Conservation (phyloP, 2,329 filamentous ascomycete genomes). For the Gaeumannomyces tritici region DNA sequence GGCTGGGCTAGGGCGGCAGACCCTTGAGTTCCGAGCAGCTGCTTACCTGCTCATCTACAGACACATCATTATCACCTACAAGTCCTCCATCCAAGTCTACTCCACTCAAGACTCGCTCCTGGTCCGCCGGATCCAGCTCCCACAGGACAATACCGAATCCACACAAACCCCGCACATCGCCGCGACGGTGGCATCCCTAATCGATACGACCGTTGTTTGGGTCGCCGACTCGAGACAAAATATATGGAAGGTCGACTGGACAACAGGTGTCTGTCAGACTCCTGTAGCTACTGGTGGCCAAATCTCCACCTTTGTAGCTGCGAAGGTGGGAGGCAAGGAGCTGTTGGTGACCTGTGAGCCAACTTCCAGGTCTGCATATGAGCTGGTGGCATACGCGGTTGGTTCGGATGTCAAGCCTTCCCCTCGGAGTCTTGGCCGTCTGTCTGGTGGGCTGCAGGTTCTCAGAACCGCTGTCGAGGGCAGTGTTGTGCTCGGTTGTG, state of each 20-base stretch:
- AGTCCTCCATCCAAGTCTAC: constrained; percentile 70
- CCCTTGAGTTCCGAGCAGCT: constrained; percentile 6
- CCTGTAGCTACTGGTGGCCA: background rate
- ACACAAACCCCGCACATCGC: constrained; percentile 23
- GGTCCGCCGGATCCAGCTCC: constrained; percentile 57
- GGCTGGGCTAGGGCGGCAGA: background rate
- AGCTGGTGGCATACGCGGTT: constrained; percentile 37
- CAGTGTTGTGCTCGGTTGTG: background rate
- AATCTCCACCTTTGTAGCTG: background rate
- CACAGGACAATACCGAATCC: constrained; percentile 9
- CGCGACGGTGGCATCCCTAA: constrained; percentile 29
- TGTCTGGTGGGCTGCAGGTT: constrained; percentile 1
- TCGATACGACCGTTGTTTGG: constrained; percentile 41
- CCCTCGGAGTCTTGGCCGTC: constrained; percentile 5
- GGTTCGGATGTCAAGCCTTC: constrained; percentile 8
- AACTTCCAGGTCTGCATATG: constrained; percentile 21
- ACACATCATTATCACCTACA: constrained; percentile 65
- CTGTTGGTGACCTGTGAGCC: constrained; percentile 36
- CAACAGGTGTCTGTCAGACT: constrained; percentile 21
- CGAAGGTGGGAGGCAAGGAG: constrained; percentile 22
- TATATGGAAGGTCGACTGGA: constrained; percentile 52
- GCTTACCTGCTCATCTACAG: constrained; percentile 19
- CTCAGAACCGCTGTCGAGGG: background rate
- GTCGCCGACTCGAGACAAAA: constrained; percentile 48
- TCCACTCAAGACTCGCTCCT: constrained; percentile 73